phyloP scores from a whole-genome alignment of 441 rosid species.

The Mallotus japonicus region DNA sequence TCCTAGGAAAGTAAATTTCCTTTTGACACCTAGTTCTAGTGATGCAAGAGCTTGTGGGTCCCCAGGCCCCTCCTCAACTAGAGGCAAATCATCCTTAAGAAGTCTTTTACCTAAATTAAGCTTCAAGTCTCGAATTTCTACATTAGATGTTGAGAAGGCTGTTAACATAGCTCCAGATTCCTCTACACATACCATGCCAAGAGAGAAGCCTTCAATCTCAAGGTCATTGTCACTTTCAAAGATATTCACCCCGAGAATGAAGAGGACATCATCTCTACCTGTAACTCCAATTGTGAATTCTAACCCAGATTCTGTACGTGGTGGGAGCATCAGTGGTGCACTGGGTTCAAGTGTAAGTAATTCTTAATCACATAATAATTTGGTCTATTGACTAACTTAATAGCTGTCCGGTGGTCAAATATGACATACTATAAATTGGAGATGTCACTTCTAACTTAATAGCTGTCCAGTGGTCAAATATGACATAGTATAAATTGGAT shows the following conservation, averaged over 20 bases:
- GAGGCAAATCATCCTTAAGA: constrained; percentile 64
- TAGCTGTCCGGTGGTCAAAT: not conserved
- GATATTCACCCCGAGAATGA: constrained; percentile 80
- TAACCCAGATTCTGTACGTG: constrained; percentile 43
- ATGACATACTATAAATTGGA: not conserved
- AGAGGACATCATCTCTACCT: constrained; percentile 82
- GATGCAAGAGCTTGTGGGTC: constrained; percentile 45
- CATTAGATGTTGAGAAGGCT: constrained; percentile 51
- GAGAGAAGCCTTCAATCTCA: constrained; percentile 65
- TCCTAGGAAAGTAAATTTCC: constrained; percentile 80
- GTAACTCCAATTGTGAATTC: constrained; percentile 46
- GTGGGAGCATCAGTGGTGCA: constrained; percentile 41
- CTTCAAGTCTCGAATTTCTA: constrained; percentile 54
- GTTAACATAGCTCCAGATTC: constrained; percentile 35
- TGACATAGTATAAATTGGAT: not conserved
- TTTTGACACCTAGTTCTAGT: constrained; percentile 49
- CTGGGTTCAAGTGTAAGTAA: constrained; percentile 61
- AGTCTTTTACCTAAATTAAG: constrained; percentile 72
- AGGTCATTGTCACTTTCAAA: constrained; percentile 81
- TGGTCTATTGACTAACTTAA: constrained; percentile 3
- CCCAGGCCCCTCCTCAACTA: constrained; percentile 45
- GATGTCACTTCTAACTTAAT: constrained; percentile 3
- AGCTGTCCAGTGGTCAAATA: not conserved
- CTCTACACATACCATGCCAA: constrained; percentile 33
- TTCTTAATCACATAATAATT: constrained; percentile 1